Evolutionary conservation across 2,329 filamentous ascomycete species (phyloP).

Genomic region (Pseudogymnoascus sp.): DNA sequence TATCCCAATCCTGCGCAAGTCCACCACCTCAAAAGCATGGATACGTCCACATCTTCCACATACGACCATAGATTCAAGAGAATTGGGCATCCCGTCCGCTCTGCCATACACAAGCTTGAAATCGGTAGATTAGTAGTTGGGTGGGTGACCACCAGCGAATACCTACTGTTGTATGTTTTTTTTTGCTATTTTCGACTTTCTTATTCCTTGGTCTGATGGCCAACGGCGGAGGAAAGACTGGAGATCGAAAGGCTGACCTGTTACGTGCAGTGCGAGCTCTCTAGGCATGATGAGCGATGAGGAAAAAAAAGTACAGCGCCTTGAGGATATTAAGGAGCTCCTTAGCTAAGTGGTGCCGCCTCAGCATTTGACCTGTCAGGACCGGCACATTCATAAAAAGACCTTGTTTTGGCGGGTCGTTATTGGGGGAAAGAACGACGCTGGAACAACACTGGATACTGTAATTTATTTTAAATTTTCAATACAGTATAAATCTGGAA

Average conservation of each 20-base stretch:
- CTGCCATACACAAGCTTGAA: conserved; percentile 21
- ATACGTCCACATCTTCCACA: conserved; percentile 10
- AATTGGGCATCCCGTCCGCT: conserved; percentile 26
- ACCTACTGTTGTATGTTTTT: conserved; percentile 24
- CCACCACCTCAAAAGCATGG: neutral
- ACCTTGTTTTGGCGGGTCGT: neutral
- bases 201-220: neutral
- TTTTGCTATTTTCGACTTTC: neutral
- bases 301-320: conserved; percentile 79
- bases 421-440: neutral
- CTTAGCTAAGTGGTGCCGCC: conserved; percentile 57
- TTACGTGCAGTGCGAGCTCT: conserved; percentile 65
- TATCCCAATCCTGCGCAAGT: neutral
- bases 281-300: conserved; percentile 93
- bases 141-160: conserved; percentile 26
- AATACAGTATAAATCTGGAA: neutral
- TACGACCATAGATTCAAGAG: conserved; percentile 25
- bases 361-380: neutral
- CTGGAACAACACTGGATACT: neutral
- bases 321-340: conserved; percentile 90
- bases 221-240: neutral
- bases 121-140: conserved; percentile 26
- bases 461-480: neutral
- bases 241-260: conserved; percentile 10
- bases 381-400: neutral